A percentile compares a stretch with the other conserved stretches of the same genome.
Evolutionary conservation across 768 basidiomycete genomes (phyloP).

Genomic region (Erythrobasidium yunnanense): DNA sequence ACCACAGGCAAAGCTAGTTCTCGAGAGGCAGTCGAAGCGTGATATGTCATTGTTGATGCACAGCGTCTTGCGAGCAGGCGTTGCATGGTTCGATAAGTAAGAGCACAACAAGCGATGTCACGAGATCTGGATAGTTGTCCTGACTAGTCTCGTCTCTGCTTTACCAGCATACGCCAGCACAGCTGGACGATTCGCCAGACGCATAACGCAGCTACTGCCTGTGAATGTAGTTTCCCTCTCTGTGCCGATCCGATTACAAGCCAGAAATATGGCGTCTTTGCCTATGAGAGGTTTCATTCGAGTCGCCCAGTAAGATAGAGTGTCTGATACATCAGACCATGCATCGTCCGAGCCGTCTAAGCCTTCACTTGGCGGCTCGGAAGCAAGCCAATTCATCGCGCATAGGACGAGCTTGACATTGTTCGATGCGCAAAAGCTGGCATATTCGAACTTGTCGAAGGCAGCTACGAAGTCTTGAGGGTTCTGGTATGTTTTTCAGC

Average conservation of each 20-base stretch:
- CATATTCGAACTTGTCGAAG: conserved; percentile 29
- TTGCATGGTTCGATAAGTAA: not conserved
- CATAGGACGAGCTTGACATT: conserved; percentile 29
- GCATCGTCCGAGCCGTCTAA: not conserved
- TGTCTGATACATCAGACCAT: conserved; percentile 24
- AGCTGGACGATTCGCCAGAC: conserved; percentile 19
- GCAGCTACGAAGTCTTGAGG: conserved; percentile 24
- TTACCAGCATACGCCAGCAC: conserved; percentile 30
- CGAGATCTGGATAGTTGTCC: not conserved
- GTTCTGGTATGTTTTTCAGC: conserved; percentile 7
- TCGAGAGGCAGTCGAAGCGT: conserved; percentile 1
- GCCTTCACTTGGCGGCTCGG: not conserved
- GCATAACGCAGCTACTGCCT: conserved; percentile 31
- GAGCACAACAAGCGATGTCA: too few species aligned
- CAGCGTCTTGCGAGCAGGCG: not conserved
- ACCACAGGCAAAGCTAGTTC: conserved; percentile 19
- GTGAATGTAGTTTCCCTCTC: conserved; percentile 34
- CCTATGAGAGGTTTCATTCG: conserved; percentile 30
- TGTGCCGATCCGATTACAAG: conserved; percentile 32
- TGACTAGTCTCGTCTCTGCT: conserved; percentile 27
- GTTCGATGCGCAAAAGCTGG: conserved; percentile 3
- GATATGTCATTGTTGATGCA: not conserved
- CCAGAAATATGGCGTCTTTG: conserved; percentile 27
- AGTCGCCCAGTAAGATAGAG: conserved; percentile 32
- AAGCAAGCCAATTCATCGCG: conserved; percentile 31